Conservation (phyloP, 305 asterid genomes). For the Fraxinus baroniana region DNA sequence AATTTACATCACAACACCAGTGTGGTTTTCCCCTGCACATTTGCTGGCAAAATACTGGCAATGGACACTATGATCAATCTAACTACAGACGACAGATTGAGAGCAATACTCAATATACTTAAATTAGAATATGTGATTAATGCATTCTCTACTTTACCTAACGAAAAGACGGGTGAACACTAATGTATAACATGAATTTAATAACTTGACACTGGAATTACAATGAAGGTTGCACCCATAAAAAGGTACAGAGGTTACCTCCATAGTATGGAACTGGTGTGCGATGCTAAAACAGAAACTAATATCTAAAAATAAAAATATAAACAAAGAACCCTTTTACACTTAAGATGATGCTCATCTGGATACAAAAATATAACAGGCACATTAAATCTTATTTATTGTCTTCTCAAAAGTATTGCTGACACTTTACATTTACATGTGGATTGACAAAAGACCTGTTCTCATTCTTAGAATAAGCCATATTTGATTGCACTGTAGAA, state of each 20-base stretch:
- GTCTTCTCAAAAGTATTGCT: conserved; percentile 40
- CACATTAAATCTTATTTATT: conserved; percentile 38
- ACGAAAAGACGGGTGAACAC: conserved; percentile 25
- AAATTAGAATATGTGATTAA: conserved; percentile 17
- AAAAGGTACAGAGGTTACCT: conserved; percentile 33
- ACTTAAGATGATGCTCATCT: conserved; percentile 28
- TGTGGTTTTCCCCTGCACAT: conserved; percentile 62
- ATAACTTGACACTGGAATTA: conserved; percentile 27
- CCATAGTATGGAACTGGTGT: conserved; percentile 30
- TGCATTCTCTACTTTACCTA: conserved; percentile 20
- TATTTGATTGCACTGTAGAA: conserved; percentile 57
- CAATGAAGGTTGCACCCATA: conserved; percentile 29
- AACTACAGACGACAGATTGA: conserved; percentile 39
- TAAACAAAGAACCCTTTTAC: conserved; percentile 23
- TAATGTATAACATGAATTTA: conserved; percentile 26
- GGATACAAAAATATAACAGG: conserved; percentile 37
- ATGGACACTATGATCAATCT: conserved; percentile 45
- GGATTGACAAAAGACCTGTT: conserved; percentile 92
- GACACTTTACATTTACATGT: conserved; percentile 58
- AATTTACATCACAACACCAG: conserved; percentile 69
- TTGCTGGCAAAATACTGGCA: conserved; percentile 52
- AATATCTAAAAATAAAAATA: conserved; percentile 22
- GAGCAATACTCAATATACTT: conserved; percentile 23
- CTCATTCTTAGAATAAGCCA: conserved; percentile 88
- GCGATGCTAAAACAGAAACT: conserved; percentile 26